Percentiles rank a stretch among this genome's conserved stretches.
These are phyloP conservation scores for Tricholoma saponaceum DNA, from an alignment of 768 basidiomycete species.

Conservation along the genomic window DNA sequence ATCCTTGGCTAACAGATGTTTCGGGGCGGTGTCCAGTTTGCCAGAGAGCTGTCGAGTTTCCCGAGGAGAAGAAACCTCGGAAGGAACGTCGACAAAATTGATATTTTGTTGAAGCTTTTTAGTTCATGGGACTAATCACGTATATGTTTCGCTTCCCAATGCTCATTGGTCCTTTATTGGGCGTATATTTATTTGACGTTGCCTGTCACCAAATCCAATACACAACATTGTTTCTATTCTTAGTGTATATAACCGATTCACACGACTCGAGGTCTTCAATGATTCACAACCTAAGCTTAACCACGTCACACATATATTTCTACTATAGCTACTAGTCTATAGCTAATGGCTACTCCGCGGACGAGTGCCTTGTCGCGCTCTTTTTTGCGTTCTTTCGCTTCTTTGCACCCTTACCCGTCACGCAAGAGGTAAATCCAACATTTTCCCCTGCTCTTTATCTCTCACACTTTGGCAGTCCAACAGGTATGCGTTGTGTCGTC, in stretches of 20 bases:
- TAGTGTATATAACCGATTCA: too few species aligned
- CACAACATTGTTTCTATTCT: too few species aligned
- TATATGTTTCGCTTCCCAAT: not conserved
- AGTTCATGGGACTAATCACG: not conserved
- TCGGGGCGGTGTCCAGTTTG: slow-evolving; percentile 89
- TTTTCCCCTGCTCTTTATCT: not conserved
- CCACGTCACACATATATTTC: not conserved
- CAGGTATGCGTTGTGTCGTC: slow-evolving; percentile 39
- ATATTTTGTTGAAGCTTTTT: not conserved
- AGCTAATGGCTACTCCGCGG: slow-evolving; percentile 12
- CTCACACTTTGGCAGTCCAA: slow-evolving; percentile 40
- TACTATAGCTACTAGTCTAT: too few species aligned
- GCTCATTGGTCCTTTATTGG: not conserved
- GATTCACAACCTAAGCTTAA: too few species aligned
- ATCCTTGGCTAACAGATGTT: slow-evolving; percentile 84
- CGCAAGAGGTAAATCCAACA: slow-evolving; percentile 37
- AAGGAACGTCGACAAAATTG: slow-evolving; percentile 5
- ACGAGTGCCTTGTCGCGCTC: slow-evolving; percentile 17
- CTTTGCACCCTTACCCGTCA: slow-evolving; percentile 34
- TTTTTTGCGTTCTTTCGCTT: slow-evolving; percentile 40
- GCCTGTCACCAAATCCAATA: not conserved
- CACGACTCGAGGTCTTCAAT: too few species aligned
- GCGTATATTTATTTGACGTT: not conserved
- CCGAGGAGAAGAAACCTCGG: slow-evolving; percentile 18
- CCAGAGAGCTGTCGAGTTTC: slow-evolving; percentile 65